Evolutionary conservation across 106 monocot genomes (phyloP), one percentile per base, ranked within the genome.

Genomic region (Posidonia australis): DNA sequence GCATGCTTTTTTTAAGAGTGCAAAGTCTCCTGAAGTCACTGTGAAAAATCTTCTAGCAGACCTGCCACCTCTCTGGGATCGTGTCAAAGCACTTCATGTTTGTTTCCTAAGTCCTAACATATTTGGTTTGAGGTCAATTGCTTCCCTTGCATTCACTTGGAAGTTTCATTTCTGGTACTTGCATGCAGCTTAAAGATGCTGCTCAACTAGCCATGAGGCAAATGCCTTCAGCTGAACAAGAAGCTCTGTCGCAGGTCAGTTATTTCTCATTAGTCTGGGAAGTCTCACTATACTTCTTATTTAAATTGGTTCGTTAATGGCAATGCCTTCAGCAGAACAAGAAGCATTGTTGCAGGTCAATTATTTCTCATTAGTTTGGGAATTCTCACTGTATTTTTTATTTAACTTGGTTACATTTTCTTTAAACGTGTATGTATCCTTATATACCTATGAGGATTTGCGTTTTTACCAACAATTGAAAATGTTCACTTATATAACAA

Each of bases 61-160:
- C 62, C 60, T 93, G 68, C 86, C 89, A 46, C 93, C 93, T 58
- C 88, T 93, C 57, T 86, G 89, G 93, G 93, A 93, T n/a, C 83
- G 93, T 73, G 93, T 93, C 29, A 93, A 82, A 67, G 79, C 76
- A 62, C 86, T 93, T 23, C 81, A 89, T 86, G 93, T 93, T 59
- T 72, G 78, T 49, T 29, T 67, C 66, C 28, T 60, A 45, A 43
- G 29, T 67, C 66, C 28, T 60, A 45, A 43, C n/a, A 29, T 20
- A 32, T 49, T 27, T n/a, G 1, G n/a, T 13, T 25, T 23, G 18
- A 26, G 11, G 18, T 72, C 27, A 26, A 5, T 16, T 58, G 26
- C 6, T 29, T 14, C 0, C 26, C 7, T 29, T 29, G 5, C 13
- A 27, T 26, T 30, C 16, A 31, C 18, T 31, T 13, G 10, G 13